Evolutionary conservation across 1,284 basidiomycete species (phyloP).

Genomic region (Paramarasmius palmivorus): DNA sequence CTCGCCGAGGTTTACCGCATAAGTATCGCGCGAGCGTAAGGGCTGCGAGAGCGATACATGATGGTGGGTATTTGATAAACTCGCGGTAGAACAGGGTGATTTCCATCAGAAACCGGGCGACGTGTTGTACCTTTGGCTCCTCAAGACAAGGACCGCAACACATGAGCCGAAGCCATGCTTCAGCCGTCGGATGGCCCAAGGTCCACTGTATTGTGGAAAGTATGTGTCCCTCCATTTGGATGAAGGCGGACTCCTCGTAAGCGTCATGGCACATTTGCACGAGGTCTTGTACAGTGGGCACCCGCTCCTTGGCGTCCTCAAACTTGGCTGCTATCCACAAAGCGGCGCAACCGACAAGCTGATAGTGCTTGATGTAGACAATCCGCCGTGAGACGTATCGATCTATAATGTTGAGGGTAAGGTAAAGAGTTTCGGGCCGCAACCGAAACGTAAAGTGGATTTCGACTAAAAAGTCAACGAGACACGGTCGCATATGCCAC

Average conservation of each 20-base stretch:
- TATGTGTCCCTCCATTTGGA: slow-evolving; percentile 97
- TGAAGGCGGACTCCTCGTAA: slow-evolving; percentile 95
- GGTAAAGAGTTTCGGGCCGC: slow-evolving; percentile 96
- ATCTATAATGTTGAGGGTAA: slow-evolving; percentile 98
- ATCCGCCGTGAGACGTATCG: slow-evolving; percentile 98
- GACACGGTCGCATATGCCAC: slow-evolving; percentile 98
- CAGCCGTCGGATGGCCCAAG: slow-evolving; percentile 96
- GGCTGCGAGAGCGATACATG: slow-evolving; percentile 85
- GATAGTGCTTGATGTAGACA: slow-evolving; percentile 99
- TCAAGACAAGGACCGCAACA: slow-evolving; percentile 75
- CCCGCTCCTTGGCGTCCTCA: slow-evolving; percentile 98
- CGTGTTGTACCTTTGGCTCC: slow-evolving; percentile 87
- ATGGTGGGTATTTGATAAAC: slow-evolving; percentile 86
- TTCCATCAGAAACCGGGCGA: slow-evolving; percentile 98
- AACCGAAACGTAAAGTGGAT: slow-evolving; percentile 97
- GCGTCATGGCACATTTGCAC: slow-evolving; percentile 93
- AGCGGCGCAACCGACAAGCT: slow-evolving; percentile 97
- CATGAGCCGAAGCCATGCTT: slow-evolving; percentile 90
- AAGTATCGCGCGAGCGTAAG: slow-evolving; percentile 89
- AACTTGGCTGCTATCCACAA: slow-evolving; percentile 99
- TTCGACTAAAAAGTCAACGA: slow-evolving; percentile 98
- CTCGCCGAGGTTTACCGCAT: slow-evolving; percentile 73
- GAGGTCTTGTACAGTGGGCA: slow-evolving; percentile 93
- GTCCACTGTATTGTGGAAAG: slow-evolving; percentile 96
- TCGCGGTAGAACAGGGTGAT: slow-evolving; percentile 96